Base-by-base conservation (phyloP, 306 rosid species). In the Acacia confusa region DNA sequence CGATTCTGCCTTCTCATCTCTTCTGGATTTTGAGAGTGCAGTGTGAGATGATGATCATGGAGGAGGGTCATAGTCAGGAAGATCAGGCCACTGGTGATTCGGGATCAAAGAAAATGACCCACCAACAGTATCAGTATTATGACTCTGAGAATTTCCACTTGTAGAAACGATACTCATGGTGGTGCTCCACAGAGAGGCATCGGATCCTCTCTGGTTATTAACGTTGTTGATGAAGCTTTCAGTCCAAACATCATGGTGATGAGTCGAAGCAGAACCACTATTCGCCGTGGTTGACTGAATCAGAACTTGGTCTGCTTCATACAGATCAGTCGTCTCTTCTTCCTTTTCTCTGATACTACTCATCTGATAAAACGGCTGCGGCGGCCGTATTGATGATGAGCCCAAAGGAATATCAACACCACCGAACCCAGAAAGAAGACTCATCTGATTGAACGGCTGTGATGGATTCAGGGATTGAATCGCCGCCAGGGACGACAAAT, bases 141-240 rank as follows among this genome's bases (percentile, higher is more conserved):
- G 15, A 69, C 19, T 43, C 57, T 44, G 22, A 70, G 34, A 70
- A 24, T 44, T 44, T 1, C n/a, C 57, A 24, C 57, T 25, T 0
- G 57, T 2, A 57, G 75, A 43, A 70, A 50, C 28, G 44, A 57
- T 70, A 15, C 75, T 70, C 57, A 70, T 30, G 48, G 75, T 44
- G 1, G 75, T 70, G 30, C 75, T 70, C 75, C 75, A 70, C 57
- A 70, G 6, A 25, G 75, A 43, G 11, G 57, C 75, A 22, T 70
- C 75, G 1, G 75, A 43, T 12, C 34, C 75, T 9, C 14, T 44
- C 7, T 70, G 36, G n/a, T 25, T 25, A 25, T 3, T 13, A 22
- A 10, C 24, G 15, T 44, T 25, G 13, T 24, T 15, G n/a, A 43
- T 70, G 57, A 44, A 25, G 38, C 38, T 24, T 2, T 14, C 57